Percentiles rank a stretch among this genome's conserved stretches.
phyloP scores from a whole-genome alignment of 768 basidiomycete genomes.

The Podaxis carcinomalis region DNA sequence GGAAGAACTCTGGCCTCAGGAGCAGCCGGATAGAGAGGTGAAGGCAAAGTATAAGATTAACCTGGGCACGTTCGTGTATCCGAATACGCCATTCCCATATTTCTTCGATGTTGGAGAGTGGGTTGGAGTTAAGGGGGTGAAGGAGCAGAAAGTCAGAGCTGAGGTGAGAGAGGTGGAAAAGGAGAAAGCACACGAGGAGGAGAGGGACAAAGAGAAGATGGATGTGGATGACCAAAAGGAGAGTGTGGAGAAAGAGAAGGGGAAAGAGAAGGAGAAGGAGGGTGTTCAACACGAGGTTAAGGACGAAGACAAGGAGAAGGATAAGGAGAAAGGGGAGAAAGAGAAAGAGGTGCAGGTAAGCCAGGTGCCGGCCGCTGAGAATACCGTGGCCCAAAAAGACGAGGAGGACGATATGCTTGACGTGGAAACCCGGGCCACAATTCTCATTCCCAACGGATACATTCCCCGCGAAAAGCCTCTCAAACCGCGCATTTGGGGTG shows the following conservation, averaged over 20 bases:
- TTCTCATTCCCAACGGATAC: slow-evolving; percentile 56
- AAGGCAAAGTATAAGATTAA: slow-evolving; percentile 29
- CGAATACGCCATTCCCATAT: slow-evolving; percentile 56
- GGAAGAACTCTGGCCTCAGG: slow-evolving; percentile 10
- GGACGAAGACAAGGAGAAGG: slow-evolving; percentile 13
- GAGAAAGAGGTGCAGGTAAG: slow-evolving; percentile 13
- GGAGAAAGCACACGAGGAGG: slow-evolving; percentile 12
- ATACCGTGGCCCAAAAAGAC: slow-evolving; percentile 11
- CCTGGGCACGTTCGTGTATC: slow-evolving; percentile 57
- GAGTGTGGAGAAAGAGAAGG: neutral
- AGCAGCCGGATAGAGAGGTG: slow-evolving; percentile 12
- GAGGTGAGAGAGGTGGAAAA: slow-evolving; percentile 16
- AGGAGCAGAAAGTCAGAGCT: slow-evolving; percentile 17
- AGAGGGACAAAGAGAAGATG: slow-evolving; percentile 14
- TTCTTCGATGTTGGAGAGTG: slow-evolving; percentile 33
- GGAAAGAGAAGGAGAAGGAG: slow-evolving; percentile 6
- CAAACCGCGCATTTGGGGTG: slow-evolving; percentile 67
- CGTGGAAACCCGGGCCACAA: slow-evolving; percentile 42
- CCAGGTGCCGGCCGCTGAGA: slow-evolving; percentile 2
- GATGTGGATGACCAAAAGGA: neutral
- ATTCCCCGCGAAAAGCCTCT: slow-evolving; percentile 52
- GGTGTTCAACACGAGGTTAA: slow-evolving; percentile 10
- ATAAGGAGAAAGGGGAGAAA: slow-evolving; percentile 13
- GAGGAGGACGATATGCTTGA: slow-evolving; percentile 27
- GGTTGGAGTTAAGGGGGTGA: slow-evolving; percentile 10